A percentile compares a stretch with the other conserved stretches of the same genome.
Conservation (phyloP, 331 rosid genomes). For the Pyracantha coccinea region DNA sequence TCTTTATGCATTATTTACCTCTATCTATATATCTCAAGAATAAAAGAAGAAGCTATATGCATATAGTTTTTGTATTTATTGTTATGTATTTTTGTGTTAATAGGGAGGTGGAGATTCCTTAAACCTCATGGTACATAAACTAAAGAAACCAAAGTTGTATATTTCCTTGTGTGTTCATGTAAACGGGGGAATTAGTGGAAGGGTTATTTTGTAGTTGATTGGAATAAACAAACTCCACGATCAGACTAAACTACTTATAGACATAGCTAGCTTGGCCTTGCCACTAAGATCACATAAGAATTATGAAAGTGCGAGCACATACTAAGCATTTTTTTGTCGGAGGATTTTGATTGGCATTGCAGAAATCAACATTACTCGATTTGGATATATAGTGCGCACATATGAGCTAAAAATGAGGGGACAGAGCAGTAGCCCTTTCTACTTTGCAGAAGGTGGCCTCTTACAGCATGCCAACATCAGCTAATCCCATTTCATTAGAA, state of each 20-base stretch:
- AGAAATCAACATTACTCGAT: not conserved
- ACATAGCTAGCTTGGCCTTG: not conserved
- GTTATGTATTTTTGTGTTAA: not conserved
- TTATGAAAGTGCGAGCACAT: not conserved
- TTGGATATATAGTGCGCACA: not conserved
- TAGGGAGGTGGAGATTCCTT: constrained; percentile 2
- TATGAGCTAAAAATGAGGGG: not conserved
- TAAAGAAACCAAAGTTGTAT: not conserved
- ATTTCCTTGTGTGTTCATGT: constrained; percentile 6
- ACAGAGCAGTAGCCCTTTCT: not conserved
- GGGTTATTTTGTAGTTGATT: not conserved
- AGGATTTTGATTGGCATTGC: not conserved
- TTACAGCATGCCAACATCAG: constrained; percentile 4
- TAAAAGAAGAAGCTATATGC: not conserved
- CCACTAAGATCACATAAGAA: not conserved
- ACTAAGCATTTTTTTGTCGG: not conserved
- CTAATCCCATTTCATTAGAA: not conserved
- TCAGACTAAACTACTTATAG: not conserved
- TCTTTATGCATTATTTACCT: not conserved
- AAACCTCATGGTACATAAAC: not conserved
- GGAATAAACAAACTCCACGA: not conserved
- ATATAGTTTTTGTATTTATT: constrained; percentile 7
- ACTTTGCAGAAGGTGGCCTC: not conserved
- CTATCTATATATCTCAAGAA: not conserved
- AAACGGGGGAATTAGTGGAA: not conserved